Conservation (phyloP, 1,139 yeast genomes). For the Yamadazyma siamensis region DNA sequence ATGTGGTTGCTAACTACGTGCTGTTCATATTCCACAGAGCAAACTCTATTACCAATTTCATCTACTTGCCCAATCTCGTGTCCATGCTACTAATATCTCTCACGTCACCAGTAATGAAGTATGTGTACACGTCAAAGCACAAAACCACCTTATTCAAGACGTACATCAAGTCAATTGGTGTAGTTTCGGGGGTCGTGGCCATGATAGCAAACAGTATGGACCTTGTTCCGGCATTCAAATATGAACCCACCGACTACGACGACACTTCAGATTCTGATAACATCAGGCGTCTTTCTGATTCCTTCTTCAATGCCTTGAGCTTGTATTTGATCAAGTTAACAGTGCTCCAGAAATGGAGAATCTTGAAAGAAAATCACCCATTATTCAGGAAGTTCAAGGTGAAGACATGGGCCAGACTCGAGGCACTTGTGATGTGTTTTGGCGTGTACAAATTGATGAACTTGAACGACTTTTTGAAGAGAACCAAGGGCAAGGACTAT, state of each 20-base stretch:
- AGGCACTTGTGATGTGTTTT: conserved; percentile 33
- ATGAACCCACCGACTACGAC: conserved; percentile 13
- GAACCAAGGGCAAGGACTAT: conserved; percentile 16
- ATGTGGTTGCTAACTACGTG: conserved; percentile 18
- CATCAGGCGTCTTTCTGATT: conserved; percentile 24
- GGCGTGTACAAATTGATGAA: conserved; percentile 42
- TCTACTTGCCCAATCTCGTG: conserved; percentile 36
- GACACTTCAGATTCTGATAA: conserved; percentile 16
- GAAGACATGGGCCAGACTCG: conserved; percentile 33
- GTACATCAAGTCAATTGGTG: conserved; percentile 36
- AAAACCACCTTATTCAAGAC: conserved; percentile 29
- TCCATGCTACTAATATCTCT: conserved; percentile 34
- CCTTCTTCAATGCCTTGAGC: conserved; percentile 28
- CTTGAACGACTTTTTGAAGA: conserved; percentile 30
- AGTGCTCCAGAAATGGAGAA: conserved; percentile 42
- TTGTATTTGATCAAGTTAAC: conserved; percentile 35
- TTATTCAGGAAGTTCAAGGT: conserved; percentile 23
- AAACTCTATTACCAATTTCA: conserved; percentile 32
- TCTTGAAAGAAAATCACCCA: conserved; percentile 38
- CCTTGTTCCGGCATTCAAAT: conserved; percentile 24
- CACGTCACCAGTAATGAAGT: conserved; percentile 30
- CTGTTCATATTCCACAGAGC: conserved; percentile 24
- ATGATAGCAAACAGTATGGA: conserved; percentile 25
- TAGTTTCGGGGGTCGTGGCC: conserved; percentile 30
- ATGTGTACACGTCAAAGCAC: conserved; percentile 16